Base-by-base conservation (phyloP, 495 filamentous ascomycete species). In the Talaromyces wortmannii region DNA sequence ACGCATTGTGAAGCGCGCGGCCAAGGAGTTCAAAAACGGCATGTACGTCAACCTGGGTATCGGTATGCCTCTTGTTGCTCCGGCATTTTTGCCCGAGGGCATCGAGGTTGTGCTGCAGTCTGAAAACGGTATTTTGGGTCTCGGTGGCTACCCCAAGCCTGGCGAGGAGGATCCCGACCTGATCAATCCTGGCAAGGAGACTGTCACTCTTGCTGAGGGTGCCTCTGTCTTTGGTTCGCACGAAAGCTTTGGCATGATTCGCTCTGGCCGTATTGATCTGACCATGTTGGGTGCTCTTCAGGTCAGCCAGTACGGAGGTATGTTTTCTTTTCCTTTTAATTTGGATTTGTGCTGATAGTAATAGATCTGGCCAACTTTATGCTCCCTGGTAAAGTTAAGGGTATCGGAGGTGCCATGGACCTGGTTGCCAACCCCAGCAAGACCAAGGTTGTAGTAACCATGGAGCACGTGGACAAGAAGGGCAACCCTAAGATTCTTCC, bases 31-130 rank as follows among this genome's bases (percentile, higher is more conserved):
- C 72, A 84, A 90, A 73, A 89, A 95, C 62, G 91, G 91, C 60
- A 94, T 92, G 88, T 95, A 95, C 64, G 91, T 89, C 56, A 96
- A 96, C 72, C 76, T 96, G 17, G 91, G 91, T 53, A 92, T 96
- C 62, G 91, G 91, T 59, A 94, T 96, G 83, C 91, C 91, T 31
- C 89, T 92, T 81, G 80, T 91, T 31, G 89, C 91, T 4, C 90
- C 91, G 0, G 79, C 79, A 18, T 96, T 90, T 63, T 84, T 96
- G 5, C 88, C 85, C 49, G 75, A 83, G 48, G 80, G 81, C 17
- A 85, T 92, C 42, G 83, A 90, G 67, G 91, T 96, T 4, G 83
- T 88, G 68, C 72, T 96, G 61, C 91, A 96, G 76, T 85, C 84
- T 23, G 91, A 96, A 73, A 96, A 96, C 68, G 91, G 91, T 47